Base-by-base conservation (phyloP, 257 asterid species). In the Solanum bukasovii region DNA sequence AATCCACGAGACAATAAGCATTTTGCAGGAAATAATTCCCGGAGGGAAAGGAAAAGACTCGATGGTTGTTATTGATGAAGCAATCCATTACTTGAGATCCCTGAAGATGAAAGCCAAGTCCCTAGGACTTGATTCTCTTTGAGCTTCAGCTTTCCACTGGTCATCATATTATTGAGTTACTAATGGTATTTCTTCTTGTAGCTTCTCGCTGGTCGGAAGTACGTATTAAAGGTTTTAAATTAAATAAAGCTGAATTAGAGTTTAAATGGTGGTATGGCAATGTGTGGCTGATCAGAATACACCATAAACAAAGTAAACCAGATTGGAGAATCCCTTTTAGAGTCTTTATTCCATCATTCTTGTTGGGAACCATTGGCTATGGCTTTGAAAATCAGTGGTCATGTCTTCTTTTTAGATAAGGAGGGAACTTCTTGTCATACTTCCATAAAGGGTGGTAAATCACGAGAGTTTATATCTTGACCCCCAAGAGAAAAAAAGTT, bases 81-180 rank as follows among this genome's bases (percentile, higher is more conserved):
- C 99, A 9, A 94, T 96, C 49, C 89, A 65, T 46, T 96, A 91
- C 93, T 90, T 96, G 93, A 94, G 92, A 88, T 89, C 94, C 67
- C 91, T 96, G 92, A 96, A 93, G 91, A 93, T 68, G 84, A 87
- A 96, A 91, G 98, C 94, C 89, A 88, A 85, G 93, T 93, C 94
- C 37, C 89, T 94, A 37, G 98, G 98, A 63, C 93, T 96, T 23
- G 94, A 90, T 72, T 6, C 93, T 27, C 89, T 91, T 9, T 95
- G 91, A 93, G 29, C 56, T 49, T 25, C 84, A 18, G 44, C 84
- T 37, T 83, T 33, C 78, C 84, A 31, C 67, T 27, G 88, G 83
- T 37, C 81, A 84, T 37, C 81, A 84, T 34, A 25, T 63, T 87
- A 42, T 85, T 87, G 71, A 83, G 77, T 87, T 77, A 84, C 74